phyloP scores from a whole-genome alignment of 805 yeast species.

The Blastobotrys chiropterorum region DNA sequence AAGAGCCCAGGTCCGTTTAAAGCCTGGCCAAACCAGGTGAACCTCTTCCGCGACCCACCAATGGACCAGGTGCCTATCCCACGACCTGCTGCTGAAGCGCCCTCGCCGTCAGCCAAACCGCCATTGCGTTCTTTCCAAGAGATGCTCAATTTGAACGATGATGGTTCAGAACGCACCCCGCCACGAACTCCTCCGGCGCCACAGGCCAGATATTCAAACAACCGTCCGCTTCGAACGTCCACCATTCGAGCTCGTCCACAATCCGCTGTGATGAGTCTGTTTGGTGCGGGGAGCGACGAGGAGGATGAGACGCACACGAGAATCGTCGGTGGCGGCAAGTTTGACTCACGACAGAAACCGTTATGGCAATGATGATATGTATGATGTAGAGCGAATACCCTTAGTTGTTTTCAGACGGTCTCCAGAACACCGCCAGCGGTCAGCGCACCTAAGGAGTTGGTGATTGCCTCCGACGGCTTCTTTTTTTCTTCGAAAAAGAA shows the following conservation, averaged over 20 bases:
- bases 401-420: too few species aligned
- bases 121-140: slow-evolving; percentile 15
- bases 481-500: too few species aligned
- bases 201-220: not conserved
- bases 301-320: slow-evolving; percentile 4
- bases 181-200: not conserved
- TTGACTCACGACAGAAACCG: slow-evolving; percentile 8
- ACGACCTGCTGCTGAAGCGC: slow-evolving; percentile 15
- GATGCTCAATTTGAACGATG: slow-evolving; percentile 10
- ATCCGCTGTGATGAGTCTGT: slow-evolving; percentile 6
- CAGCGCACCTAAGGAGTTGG: too few species aligned
- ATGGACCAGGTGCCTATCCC: slow-evolving; percentile 16
- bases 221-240: not conserved
- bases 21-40: slow-evolving; percentile 10
- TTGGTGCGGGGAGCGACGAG: slow-evolving; percentile 9
- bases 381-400: not conserved
- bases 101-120: slow-evolving; percentile 18
- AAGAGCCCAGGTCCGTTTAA: slow-evolving; percentile 2
- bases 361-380: not conserved
- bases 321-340: slow-evolving; percentile 15
- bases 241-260: slow-evolving; percentile 2
- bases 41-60: slow-evolving; percentile 14
- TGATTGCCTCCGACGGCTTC: too few species aligned
- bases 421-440: too few species aligned
- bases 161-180: not conserved